phyloP scores from a whole-genome alignment of 2,329 filamentous ascomycete genomes.

The Alternaria tenuissima region DNA sequence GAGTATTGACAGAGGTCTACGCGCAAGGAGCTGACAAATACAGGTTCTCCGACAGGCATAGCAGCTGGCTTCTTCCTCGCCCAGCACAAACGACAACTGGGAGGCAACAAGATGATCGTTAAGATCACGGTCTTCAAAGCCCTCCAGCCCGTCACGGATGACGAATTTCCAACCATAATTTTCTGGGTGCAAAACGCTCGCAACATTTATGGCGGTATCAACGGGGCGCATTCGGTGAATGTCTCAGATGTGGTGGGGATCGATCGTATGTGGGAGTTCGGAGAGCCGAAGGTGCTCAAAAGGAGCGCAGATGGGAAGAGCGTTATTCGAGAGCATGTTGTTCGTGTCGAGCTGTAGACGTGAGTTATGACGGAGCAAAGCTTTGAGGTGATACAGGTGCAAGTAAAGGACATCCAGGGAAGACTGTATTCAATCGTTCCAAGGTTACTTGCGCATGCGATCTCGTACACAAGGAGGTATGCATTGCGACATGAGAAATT shows the following conservation, averaged over 20 bases:
- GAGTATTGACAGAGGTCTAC: not conserved
- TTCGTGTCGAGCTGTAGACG: not conserved
- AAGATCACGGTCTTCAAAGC: conserved; percentile 4
- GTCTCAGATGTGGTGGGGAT: not conserved
- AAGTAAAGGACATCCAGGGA: not conserved
- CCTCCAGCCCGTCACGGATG: not conserved
- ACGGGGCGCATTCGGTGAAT: not conserved
- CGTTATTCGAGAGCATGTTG: not conserved
- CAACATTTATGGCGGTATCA: not conserved
- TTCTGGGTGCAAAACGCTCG: not conserved
- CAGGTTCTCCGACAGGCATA: conserved; percentile 6
- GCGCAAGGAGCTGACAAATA: not conserved
- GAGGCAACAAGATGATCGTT: conserved; percentile 5
- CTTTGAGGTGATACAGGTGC: not conserved
- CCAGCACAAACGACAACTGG: conserved; percentile 3
- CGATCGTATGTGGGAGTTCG: not conserved
- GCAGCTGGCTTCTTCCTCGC: conserved; percentile 7
- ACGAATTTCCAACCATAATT: not conserved
- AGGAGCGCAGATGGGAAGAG: not conserved
- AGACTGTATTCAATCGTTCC: not conserved
- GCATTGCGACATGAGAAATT: too few relatives aligned
- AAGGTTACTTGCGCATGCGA: not conserved
- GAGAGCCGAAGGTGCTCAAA: not conserved
- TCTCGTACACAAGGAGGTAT: not conserved
- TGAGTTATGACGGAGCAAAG: not conserved